Evolutionary conservation across 331 rosid genomes (phyloP), one percentile per base, ranked within the genome.

Genomic region (Erythrophleum ivorense): DNA sequence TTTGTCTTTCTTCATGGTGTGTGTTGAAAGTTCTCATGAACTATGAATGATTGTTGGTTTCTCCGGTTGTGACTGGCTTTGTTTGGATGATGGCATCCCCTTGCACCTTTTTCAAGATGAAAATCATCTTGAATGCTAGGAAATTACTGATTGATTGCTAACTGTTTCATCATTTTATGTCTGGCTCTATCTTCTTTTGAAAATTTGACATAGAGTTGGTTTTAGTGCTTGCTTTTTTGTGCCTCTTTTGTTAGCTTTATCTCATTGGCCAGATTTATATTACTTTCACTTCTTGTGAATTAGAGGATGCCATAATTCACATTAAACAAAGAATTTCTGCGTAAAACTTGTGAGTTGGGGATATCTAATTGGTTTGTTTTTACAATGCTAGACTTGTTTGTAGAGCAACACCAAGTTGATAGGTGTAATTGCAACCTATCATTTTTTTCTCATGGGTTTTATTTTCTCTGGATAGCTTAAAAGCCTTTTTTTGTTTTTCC

Each of bases 401-500:
- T 48, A 14, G 59, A 71, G 21, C 19, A 14, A 29, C 16, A 3
- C 7, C 40, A 48, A 13, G 53, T 46, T 29, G 76, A 48, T 70
- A 70, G 38, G 3, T 21, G 36, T 69, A 31, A 43, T 48, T 46
- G 75, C 58, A 24, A 6, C 15, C 5, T 59, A 21, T 21, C 60
- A 55, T 55, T 6, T 55, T 55, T 55, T 53, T 16, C 24, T 43
- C 9, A 24, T 59, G 36, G 31, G 34, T 59, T 45, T 72, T 36
- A 73, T 54, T 46, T 64, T 9, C 7, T 16, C 63, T 62, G 5
- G 55, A 38, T 80, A 55, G 80, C 73, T 65, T 70, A 33, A 24
- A 15, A 70, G 73, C 15, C 57, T 11, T 55, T 24, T 24, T 24
- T 24, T 24, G 0, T 36, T 69, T 58, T 66, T 65, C 72, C 45